Evolutionary conservation across 2,329 filamentous ascomycete species (phyloP), one percentile per base, ranked within the genome.

Genomic region (Ophiostoma angusticollis): DNA sequence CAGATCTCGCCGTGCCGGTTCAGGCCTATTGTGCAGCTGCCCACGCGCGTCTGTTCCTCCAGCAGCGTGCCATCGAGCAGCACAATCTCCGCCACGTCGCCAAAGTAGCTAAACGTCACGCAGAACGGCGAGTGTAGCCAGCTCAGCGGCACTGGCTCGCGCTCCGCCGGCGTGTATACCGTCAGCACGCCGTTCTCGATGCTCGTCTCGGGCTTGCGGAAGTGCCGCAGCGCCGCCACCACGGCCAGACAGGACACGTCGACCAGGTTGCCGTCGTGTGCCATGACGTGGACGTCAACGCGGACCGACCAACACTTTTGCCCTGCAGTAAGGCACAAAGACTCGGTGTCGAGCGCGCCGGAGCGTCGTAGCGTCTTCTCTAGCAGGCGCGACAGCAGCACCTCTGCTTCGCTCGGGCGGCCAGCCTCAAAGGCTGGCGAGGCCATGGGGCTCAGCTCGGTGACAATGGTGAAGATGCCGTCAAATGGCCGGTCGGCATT

Each of bases 301-400:
- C 89, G 78, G 46, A 98, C 71, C 44, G 81, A 81, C 78, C 91
- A 98, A 64, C 84, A 91, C 59, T 93, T 94, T 44, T 82, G 70
- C 7, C 84, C 87, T 9, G 91, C 86, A 21, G 95, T 70, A 17
- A 98, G 84, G 59, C 91, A 98, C 31, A 98, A 72, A 4, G 87
- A 94, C 61, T 98, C 91, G 24, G 87, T 94, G 58, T 96, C 89
- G 29, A 98, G 74, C 6, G 91, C 89, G 50, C 82, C 82, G 1
- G 87, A 94, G 44, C 91, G 80, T 30, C 91, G 86, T 44, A 96
- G 77, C 8, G 91, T 89, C 63, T 94, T 94, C 59, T 98, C 91
- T 16, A 98, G 78, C 30, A 91, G 73, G 24, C 89, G 79, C 9
- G 87, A 86, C 21, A 96, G 75, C 30, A 94, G 72, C 3, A 87